Evolutionary conservation across 305 asterid species (phyloP).

Genomic region (Solanum hybrid): DNA sequence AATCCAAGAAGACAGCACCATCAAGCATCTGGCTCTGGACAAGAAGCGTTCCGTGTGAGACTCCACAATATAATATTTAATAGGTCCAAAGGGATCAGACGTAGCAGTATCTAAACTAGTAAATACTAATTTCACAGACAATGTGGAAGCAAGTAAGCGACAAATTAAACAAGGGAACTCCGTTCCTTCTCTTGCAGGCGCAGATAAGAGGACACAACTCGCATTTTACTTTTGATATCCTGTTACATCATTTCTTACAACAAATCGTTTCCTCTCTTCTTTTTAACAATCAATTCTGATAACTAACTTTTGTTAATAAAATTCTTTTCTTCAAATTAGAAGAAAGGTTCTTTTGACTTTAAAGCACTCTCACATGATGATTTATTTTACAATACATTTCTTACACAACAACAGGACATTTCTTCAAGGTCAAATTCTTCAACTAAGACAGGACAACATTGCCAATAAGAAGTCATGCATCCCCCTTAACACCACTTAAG

Average conservation of each 20-base stretch:
- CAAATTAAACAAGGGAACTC: background rate
- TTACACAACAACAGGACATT: background rate
- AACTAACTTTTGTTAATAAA: background rate
- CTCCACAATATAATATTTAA: background rate
- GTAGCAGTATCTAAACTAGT: background rate
- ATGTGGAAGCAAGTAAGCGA: background rate
- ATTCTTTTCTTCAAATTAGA: background rate
- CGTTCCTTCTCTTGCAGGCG: background rate
- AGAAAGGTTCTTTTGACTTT: background rate
- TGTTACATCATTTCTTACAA: background rate
- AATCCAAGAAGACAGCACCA: conserved; percentile 80
- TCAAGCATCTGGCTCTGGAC: conserved; percentile 62
- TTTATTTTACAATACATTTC: background rate
- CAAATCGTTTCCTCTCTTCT: background rate
- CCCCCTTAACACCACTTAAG: background rate
- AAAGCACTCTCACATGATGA: background rate
- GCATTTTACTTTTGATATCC: background rate
- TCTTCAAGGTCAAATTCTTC: conserved; percentile 1
- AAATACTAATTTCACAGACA: background rate
- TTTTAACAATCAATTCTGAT: background rate
- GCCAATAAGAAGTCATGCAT: background rate
- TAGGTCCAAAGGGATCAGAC: conserved; percentile 6
- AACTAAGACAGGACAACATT: background rate
- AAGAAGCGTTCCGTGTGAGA: background rate
- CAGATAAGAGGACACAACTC: background rate